Base-by-base conservation (phyloP, 768 basidiomycete species). In the Suillus weaverae region DNA sequence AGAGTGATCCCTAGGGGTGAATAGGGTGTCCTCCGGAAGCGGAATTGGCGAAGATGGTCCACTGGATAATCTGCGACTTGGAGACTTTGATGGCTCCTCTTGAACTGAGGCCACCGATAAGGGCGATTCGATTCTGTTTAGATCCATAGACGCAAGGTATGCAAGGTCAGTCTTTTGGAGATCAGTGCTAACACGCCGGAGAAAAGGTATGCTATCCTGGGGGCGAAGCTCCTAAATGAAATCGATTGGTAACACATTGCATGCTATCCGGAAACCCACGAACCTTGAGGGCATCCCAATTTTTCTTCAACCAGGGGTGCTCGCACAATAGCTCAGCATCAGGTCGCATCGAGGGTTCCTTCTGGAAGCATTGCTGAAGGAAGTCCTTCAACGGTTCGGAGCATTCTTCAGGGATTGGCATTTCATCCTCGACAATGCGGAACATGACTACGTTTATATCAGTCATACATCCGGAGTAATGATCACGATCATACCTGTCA, bases 201-300 rank as follows among this genome's bases (percentile, higher is more conserved):
- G 81, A 83, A 97, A 97, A 11, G 97, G 97, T 41, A 98, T 92
- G 72, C 93, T 95, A 72, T 99, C 97, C 72, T 97, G 92, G 56
- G 91, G 92, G 30, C 93, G 90, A 36, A 97, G 80, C 69, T 94
- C 90, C 89, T 91, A 66, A 7, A 59, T 20, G 64, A 36, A 60
- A 57, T 65, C 22, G 60, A 35, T 69, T 7, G 59, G 62, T 54
- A 43, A 33, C 26, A 33, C 20, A 35, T 44, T 30, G 10, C 36
- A 41, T 48, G 43, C n/a, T 51, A 41, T 35, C 20, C n/a, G 6
- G 35, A 44, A 35, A 32, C 14, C 13, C 3, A 67, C 81, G 60
- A 71, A 94, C 95, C 83, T 93, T 89, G 70, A 90, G 83, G n/a
- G 84, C 83, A 48, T 85, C 89, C 85, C 90, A 94, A 67, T 89